Base-by-base conservation (phyloP, 768 basidiomycete species). In the Macrocybe gigantea region DNA sequence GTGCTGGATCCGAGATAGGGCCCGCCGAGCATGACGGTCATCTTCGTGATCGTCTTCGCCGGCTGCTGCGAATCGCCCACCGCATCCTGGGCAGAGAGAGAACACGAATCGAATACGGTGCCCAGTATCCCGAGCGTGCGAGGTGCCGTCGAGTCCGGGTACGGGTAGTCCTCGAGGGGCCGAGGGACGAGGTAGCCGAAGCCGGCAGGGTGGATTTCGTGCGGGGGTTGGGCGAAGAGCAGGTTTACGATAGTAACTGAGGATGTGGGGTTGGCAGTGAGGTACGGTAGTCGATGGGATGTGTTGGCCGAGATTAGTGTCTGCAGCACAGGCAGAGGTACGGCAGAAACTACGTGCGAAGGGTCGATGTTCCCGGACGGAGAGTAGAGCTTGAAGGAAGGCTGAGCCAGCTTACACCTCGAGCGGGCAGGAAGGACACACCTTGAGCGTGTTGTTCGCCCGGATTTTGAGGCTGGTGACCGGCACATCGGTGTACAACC, bases 101-200 rank as follows among this genome's bases (percentile, higher is more conserved):
- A 77, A 44, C 81, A 84, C 0, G 88, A 89, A 63, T 98, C 95
- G 66, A 97, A 97, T 8, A 97, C 83, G 31, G 85, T 83, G 9
- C 95, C 95, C 0, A 98, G 75, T 13, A 88, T 75, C 3, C 80
- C 78, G 8, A 73, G 63, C 41, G 63, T 54, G 33, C 62, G 56
- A 4, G 51, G 41, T 3, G 45, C 50, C 22, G 49, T 11, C 11
- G 47, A 36, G 14, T 49, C 41, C 12, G 55, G 44, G 9, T 52
- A 47, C n/a, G 64, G 57, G 53, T 88, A 86, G 14, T 73, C 83
- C 5, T 63, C 63, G 32, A 65, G 66, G 0, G 87, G 82, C 11
- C 93, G 87, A 0, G 94, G 93, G 45, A 96, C 77, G 59, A 99
- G 84, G 69, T 93, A 97, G 7, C 95, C 95, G 61, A 97, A 99